Conservation (phyloP, 306 rosid genomes). For the Trifolium fragiferum region DNA sequence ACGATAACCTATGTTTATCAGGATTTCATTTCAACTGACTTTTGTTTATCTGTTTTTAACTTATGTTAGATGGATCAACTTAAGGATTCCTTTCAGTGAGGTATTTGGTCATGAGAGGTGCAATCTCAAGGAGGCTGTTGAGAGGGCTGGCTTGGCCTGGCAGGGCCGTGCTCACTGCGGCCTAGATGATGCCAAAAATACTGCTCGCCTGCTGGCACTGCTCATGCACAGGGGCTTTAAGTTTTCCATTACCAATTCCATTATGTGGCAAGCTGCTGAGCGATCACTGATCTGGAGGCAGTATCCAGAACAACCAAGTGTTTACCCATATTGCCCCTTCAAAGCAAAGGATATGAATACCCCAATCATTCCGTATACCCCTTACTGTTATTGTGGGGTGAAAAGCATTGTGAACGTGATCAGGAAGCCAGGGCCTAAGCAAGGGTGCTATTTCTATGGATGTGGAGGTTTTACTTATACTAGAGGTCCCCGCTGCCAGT, state of each 20-base stretch:
- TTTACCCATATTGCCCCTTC: slow-evolving; percentile 54
- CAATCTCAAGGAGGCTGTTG: slow-evolving; percentile 92
- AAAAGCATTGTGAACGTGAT: slow-evolving; percentile 73
- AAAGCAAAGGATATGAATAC: slow-evolving; percentile 60
- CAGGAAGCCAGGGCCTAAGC: slow-evolving; percentile 86
- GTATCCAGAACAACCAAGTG: slow-evolving; percentile 51
- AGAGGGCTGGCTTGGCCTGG: slow-evolving; percentile 85
- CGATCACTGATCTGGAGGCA: slow-evolving; percentile 62
- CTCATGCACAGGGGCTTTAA: slow-evolving; percentile 81
- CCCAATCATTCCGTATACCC: slow-evolving; percentile 57
- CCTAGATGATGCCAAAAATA: slow-evolving; percentile 91
- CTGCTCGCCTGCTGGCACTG: slow-evolving; percentile 77
- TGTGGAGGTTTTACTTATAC: slow-evolving; percentile 86
- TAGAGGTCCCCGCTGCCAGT: slow-evolving; percentile 84
- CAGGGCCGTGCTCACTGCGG: slow-evolving; percentile 97
- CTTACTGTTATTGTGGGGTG: slow-evolving; percentile 83
- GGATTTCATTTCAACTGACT: slow-evolving; percentile 44
- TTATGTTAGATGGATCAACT: slow-evolving; percentile 85
- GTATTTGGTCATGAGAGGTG: slow-evolving; percentile 83
- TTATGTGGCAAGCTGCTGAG: slow-evolving; percentile 71
- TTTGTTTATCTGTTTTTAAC: slow-evolving; percentile 40
- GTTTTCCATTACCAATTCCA: slow-evolving; percentile 73
- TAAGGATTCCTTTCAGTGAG: slow-evolving; percentile 79
- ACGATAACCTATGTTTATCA: slow-evolving; percentile 23
- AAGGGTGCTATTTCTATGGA: slow-evolving; percentile 81